Conservation (phyloP, 169 alveolate species). For the Plasmodium malariae region DNA sequence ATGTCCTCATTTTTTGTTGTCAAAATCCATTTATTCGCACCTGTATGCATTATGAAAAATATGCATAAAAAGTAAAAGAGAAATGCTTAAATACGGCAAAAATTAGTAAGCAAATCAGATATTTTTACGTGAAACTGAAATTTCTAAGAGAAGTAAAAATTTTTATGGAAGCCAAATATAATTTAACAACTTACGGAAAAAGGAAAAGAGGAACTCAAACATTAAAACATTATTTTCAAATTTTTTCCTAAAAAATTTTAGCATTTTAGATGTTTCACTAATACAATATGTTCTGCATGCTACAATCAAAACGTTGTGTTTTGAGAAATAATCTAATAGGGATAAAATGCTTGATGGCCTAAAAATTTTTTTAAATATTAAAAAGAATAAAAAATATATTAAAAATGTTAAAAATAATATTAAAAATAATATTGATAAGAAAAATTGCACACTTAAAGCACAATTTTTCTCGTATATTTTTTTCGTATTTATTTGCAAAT, state of each 20-base stretch:
- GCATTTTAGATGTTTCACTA: slow-evolving; percentile 16
- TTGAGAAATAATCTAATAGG: slow-evolving; percentile 40
- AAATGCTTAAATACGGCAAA: background rate
- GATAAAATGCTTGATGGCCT: slow-evolving; percentile 29
- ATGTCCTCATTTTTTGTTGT: slow-evolving; percentile 30
- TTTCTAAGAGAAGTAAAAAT: too few relatives aligned
- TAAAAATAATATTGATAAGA: background rate
- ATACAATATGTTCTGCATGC: slow-evolving; percentile 63
- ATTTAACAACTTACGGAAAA: slow-evolving; percentile 42
- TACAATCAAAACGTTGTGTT: slow-evolving; percentile 32
- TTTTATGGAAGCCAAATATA: background rate
- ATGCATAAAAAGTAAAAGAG: slow-evolving; percentile 7
- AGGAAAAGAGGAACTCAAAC: slow-evolving; percentile 60
- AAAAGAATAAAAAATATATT: background rate
- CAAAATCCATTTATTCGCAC: slow-evolving; percentile 57
- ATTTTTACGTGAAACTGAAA: too few relatives aligned
- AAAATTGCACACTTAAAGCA: background rate
- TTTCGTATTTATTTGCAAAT: background rate
- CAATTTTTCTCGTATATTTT: background rate
- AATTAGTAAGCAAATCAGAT: slow-evolving; percentile 2
- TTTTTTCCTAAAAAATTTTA: slow-evolving; percentile 29
- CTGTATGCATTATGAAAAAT: slow-evolving; percentile 17
- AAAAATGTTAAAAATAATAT: background rate
- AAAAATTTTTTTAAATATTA: background rate
- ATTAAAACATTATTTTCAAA: slow-evolving; percentile 42